Base-by-base conservation (phyloP, 192 early-diverging fungal genomes). In the Podila verticillata region DNA sequence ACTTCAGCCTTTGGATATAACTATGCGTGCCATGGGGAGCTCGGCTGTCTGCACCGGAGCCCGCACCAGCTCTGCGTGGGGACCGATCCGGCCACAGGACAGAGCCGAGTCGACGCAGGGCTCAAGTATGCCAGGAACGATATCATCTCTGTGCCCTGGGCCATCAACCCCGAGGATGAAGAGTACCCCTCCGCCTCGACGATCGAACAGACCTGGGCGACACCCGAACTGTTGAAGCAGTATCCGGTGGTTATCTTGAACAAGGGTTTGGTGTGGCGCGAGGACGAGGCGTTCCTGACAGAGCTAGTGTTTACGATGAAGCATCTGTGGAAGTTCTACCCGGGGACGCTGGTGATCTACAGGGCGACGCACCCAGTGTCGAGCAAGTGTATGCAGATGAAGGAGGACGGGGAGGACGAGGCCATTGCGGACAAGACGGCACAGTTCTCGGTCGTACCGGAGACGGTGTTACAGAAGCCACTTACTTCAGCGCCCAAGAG, bases 11-110 rank as follows among this genome's bases (percentile, higher is more conserved):
- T 89, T 31, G 59, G 83, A 29, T 83, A 83, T 39, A 80, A 78
- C 8, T 83, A 84, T 3, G 82, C 69, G 57, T 89, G 88, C 56
- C 88, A 84, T 72, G 88, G 88, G 17, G 88, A 88, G 65, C 71
- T 82, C 15, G 75, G 79, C 15, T 89, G 88, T 70, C 84, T 87
- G 68, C 82, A 81, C 15, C 83, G 80, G 47, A 51, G 57, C 22
- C 29, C 74, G 5, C 78, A 74, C 65, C 57, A 64, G 31, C 75
- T 79, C 65, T 79, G 75, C 48, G 36, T 31, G 1, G 56, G 39
- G 24, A 59, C 66, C 10, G 59, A 59, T 7, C n/a, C 51, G 6
- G 5, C 24, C 22, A 54, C 51, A 26, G 51, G 51, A 10, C 20
- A n/a, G 7, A 54, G 51, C 17, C 20, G n/a, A 54, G 51, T 54